phyloP scores from a whole-genome alignment of 164 flowering plant species.

The Nymphaea thermarum region DNA sequence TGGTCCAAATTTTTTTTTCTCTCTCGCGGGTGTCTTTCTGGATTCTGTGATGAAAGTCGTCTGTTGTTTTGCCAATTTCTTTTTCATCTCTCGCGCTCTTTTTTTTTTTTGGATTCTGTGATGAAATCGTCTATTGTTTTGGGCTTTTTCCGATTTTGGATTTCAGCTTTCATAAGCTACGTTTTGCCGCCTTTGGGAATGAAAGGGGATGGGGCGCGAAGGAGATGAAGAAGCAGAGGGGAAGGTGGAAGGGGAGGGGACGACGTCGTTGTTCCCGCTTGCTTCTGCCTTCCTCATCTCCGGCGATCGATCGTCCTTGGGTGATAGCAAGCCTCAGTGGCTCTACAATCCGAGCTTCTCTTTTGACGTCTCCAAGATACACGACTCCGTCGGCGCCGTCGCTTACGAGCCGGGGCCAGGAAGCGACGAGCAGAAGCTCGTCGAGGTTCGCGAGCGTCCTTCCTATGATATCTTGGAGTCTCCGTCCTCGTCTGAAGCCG shows the following conservation, averaged over 20 bases:
- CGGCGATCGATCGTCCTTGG: not conserved
- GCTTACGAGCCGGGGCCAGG: not conserved
- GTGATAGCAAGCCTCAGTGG: conserved; percentile 11
- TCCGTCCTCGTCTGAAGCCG: conserved; percentile 14
- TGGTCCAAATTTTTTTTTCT: no score
- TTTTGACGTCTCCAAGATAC: no score
- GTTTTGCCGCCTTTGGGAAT: not conserved
- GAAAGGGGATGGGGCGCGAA: conserved; percentile 1
- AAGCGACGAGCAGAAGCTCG: conserved; percentile 11
- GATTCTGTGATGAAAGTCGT: no score
- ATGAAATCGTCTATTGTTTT: no score
- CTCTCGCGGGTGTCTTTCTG: no score
- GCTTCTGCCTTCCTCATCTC: conserved; percentile 11
- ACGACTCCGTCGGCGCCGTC: no score
- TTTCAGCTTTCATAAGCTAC: no score
- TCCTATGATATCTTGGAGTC: conserved; percentile 36
- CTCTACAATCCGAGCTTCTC: no score
- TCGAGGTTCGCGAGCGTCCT: conserved; percentile 8
- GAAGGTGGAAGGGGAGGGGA: conserved; percentile 2
- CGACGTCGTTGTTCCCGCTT: conserved; percentile 2
- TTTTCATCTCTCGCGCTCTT: no score
- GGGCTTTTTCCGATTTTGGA: no score
- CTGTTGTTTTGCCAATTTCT: no score
- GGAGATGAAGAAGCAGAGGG: not conserved
- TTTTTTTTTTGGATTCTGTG: no score